Evolutionary conservation across 2,329 filamentous ascomycete genomes (phyloP).

Genomic region (Exophiala lecanii-corni): DNA sequence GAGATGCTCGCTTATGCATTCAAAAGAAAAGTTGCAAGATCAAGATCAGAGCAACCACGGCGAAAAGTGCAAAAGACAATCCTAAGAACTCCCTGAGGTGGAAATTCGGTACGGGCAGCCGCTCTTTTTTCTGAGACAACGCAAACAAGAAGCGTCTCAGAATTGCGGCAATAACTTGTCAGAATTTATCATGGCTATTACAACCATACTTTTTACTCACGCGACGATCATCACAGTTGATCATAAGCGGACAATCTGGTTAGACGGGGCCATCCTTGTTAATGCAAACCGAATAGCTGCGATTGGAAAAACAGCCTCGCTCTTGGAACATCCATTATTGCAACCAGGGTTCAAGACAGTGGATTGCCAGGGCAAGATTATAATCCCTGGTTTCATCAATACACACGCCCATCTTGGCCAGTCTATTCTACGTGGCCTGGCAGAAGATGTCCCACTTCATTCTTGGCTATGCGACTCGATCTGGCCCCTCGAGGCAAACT

Average conservation of each 20-base stretch:
- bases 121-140: too few species aligned
- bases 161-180: too few species aligned
- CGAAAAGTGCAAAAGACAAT: too few species aligned
- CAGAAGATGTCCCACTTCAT: conserved; percentile 28
- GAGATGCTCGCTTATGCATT: too few species aligned
- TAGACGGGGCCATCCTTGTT: conserved; percentile 16
- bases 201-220: conserved; percentile 22
- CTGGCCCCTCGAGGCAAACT: conserved; percentile 36
- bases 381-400: conserved; percentile 36
- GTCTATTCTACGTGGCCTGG: conserved; percentile 33
- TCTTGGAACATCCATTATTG: conserved; percentile 7
- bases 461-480: conserved; percentile 33
- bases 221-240: conserved; percentile 20
- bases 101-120: too few species aligned
- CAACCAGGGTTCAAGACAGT: conserved; percentile 20
- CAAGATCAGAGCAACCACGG: too few species aligned
- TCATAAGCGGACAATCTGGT: conserved; percentile 12
- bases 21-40: too few species aligned
- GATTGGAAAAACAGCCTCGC: conserved; percentile 12
- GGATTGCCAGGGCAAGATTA: conserved; percentile 31
- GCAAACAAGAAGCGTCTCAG: too few species aligned
- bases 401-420: conserved; percentile 36
- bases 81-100: too few species aligned
- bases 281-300: conserved; percentile 11
- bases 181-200: conserved; percentile 24